Conservation (phyloP, 2,329 filamentous ascomycete species). For the Dryadomyces quercivorus region DNA sequence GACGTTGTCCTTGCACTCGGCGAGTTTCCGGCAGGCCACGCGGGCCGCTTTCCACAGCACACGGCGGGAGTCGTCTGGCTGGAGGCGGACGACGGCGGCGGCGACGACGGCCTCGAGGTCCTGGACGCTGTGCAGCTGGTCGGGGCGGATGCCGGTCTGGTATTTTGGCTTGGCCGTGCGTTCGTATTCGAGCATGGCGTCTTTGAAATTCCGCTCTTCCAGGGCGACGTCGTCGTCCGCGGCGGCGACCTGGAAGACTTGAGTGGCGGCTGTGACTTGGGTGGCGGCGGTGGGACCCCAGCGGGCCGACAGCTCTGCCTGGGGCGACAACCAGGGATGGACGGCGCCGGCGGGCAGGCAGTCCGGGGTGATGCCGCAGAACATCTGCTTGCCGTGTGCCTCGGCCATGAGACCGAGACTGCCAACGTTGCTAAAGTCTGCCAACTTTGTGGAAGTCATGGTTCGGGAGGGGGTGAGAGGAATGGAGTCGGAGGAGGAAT, state of each 20-base stretch:
- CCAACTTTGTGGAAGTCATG: too few species aligned
- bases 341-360: too few species aligned
- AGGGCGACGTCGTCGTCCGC: neutral
- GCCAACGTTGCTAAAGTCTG: too few species aligned
- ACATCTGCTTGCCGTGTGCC: too few species aligned
- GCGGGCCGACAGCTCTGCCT: too few species aligned
- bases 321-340: too few species aligned
- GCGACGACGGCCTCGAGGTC: neutral
- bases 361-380: too few species aligned
- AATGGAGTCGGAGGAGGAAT: too few species aligned
- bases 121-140: neutral
- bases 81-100: neutral
- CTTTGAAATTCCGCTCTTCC: neutral
- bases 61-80: neutral
- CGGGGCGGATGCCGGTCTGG: neutral
- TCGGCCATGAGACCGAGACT: too few species aligned
- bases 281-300: too few species aligned
- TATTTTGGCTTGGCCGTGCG: neutral
- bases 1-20: neutral
- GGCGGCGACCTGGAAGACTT: neutral
- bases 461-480: too few species aligned
- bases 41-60: neutral
- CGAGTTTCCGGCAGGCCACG: neutral
- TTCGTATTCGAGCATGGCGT: neutral
- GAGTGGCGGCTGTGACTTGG: too few species aligned